Percentiles rank a stretch among this genome's conserved stretches.
phyloP scores from a whole-genome alignment of 768 basidiomycete genomes.

The Tulasnella sp. region DNA sequence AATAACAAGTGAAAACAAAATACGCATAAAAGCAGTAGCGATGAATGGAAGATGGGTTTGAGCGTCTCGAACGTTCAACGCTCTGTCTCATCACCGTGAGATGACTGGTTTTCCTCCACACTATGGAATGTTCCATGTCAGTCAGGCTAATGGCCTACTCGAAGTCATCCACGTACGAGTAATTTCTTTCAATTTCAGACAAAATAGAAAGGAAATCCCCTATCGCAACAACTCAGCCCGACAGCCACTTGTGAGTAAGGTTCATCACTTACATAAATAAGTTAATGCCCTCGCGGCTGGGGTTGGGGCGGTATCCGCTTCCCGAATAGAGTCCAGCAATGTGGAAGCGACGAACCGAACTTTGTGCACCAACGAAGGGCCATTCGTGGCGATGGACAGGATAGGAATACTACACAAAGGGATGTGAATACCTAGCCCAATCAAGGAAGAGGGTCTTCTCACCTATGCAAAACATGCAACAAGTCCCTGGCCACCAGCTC shows the following conservation, averaged over 20 bases:
- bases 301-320: slow-evolving; percentile 65
- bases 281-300: slow-evolving; percentile 76
- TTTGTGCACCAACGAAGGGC: slow-evolving; percentile 55
- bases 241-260: background rate
- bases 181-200: slow-evolving; percentile 83
- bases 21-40: too few species aligned
- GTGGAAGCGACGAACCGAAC: slow-evolving; percentile 89
- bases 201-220: slow-evolving; percentile 89
- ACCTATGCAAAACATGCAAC: slow-evolving; percentile 75
- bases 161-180: slow-evolving; percentile 42
- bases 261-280: slow-evolving; percentile 53
- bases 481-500: slow-evolving; percentile 81
- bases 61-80: too few species aligned
- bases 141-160: too few species aligned
- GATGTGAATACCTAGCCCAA: background rate
- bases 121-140: too few species aligned
- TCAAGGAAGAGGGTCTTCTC: slow-evolving; percentile 16
- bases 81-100: too few species aligned
- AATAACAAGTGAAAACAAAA: too few species aligned
- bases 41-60: too few species aligned
- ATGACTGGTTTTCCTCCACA: too few species aligned
- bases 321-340: slow-evolving; percentile 68
- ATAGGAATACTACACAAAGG: slow-evolving; percentile 59
- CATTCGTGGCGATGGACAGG: slow-evolving; percentile 81
- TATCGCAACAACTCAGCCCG: slow-evolving; percentile 23